phyloP scores from a whole-genome alignment of 208 protist species.

The Crithidia fasciculata region DNA sequence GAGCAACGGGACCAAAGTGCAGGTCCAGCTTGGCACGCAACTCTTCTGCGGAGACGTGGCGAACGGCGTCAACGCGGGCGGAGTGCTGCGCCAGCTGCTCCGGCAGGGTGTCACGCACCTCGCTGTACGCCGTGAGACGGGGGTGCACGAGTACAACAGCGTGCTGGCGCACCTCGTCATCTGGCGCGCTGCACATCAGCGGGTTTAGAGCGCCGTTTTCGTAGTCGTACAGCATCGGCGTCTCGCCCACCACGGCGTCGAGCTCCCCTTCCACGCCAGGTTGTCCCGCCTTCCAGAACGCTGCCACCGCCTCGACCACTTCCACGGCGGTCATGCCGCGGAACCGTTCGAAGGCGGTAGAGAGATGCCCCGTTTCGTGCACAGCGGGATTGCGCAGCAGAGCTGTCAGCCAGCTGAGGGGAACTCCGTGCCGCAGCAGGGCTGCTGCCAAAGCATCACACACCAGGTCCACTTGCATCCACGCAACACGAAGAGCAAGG shows the following conservation, averaged over 20 bases:
- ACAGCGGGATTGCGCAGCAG: slow-evolving; percentile 54
- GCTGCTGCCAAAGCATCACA: slow-evolving; percentile 65
- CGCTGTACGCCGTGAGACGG: slow-evolving; percentile 21
- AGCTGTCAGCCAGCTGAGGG: slow-evolving; percentile 38
- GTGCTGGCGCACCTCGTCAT: slow-evolving; percentile 3
- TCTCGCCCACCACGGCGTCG: slow-evolving; percentile 4
- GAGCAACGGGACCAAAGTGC: slow-evolving; percentile 72
- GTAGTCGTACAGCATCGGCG: slow-evolving; percentile 26
- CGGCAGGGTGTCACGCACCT: slow-evolving; percentile 36
- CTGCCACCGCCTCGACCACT: slow-evolving; percentile 27
- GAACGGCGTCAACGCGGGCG: slow-evolving; percentile 44
- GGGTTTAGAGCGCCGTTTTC: slow-evolving; percentile 5
- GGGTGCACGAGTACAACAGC: slow-evolving; percentile 49
- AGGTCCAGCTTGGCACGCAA: slow-evolving; percentile 65
- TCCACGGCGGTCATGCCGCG: slow-evolving; percentile 40
- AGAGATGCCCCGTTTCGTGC: slow-evolving; percentile 26
- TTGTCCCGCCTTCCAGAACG: slow-evolving; percentile 29
- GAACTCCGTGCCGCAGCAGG: slow-evolving; percentile 47
- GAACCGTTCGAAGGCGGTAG: slow-evolving; percentile 52
- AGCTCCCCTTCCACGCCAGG: slow-evolving; percentile 28
- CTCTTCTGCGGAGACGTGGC: slow-evolving; percentile 45
- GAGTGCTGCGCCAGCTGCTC: slow-evolving; percentile 19
- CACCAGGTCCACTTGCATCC: slow-evolving; percentile 55
- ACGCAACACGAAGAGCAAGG: slow-evolving; percentile 68
- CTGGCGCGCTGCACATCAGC: not conserved